These are phyloP conservation scores for Boletus patriciae DNA, from an alignment of 768 basidiomycete species.

Conservation along the genomic window DNA sequence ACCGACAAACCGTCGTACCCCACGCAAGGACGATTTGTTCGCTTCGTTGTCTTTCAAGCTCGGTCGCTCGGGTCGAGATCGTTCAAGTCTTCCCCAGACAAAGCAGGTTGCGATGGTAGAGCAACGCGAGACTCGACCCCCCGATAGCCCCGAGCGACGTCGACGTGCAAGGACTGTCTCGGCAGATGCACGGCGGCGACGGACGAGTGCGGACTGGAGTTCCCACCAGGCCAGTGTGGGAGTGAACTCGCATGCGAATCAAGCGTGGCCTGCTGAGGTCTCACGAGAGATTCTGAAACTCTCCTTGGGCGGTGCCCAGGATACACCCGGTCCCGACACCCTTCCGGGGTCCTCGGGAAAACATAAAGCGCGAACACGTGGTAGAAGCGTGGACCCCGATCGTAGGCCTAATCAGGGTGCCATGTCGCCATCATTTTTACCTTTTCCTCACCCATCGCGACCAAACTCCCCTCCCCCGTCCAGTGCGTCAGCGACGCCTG, in stretches of 20 bases:
- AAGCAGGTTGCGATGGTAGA: slow-evolving; percentile 20
- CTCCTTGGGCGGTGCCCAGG: slow-evolving; percentile 33
- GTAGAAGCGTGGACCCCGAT: slow-evolving; percentile 15
- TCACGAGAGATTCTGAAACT: slow-evolving; percentile 55
- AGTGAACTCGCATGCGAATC: slow-evolving; percentile 30
- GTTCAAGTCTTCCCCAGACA: slow-evolving; percentile 28
- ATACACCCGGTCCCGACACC: slow-evolving; percentile 5
- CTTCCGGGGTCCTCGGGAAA: slow-evolving; percentile 27
- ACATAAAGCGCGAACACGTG: slow-evolving; percentile 22
- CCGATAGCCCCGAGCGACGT: slow-evolving; percentile 1
- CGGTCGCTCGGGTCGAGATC: slow-evolving; percentile 28
- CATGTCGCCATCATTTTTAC: slow-evolving; percentile 30
- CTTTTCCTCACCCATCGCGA: slow-evolving; percentile 31
- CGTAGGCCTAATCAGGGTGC: slow-evolving; percentile 16
- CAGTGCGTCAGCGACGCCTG: slow-evolving; percentile 28
- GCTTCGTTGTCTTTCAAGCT: slow-evolving; percentile 27
- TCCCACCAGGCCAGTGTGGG: slow-evolving; percentile 46
- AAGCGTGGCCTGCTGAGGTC: slow-evolving; percentile 58
- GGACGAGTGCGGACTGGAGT: slow-evolving; percentile 60
- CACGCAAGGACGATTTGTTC: slow-evolving; percentile 22
- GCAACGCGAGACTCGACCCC: slow-evolving; percentile 1
- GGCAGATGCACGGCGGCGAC: slow-evolving; percentile 40
- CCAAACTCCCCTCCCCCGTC: slow-evolving; percentile 16
- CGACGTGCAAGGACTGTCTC: slow-evolving; percentile 33
- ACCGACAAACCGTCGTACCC: slow-evolving; percentile 13